phyloP scores from a whole-genome alignment of 495 filamentous ascomycete species.

The Hyaloscypha finlandica region DNA sequence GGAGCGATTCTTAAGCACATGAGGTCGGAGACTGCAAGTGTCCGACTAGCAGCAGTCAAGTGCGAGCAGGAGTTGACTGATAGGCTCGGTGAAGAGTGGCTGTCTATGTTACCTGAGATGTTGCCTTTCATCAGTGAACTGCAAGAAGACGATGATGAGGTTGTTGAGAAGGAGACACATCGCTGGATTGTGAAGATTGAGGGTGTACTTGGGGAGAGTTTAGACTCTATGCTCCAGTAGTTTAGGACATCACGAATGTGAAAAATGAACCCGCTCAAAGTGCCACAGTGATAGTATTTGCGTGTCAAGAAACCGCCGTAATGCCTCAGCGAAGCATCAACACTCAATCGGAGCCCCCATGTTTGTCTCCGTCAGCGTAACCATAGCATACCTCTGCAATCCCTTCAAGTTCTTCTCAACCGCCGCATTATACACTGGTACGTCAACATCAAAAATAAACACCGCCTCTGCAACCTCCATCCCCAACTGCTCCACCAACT shows the following conservation, averaged over 20 bases:
- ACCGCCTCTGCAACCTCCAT: constrained; percentile 21
- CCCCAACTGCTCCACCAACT: constrained; percentile 18
- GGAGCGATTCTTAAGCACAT: constrained; percentile 70
- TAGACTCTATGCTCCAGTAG: constrained; percentile 88
- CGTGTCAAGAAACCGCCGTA: too few relatives aligned
- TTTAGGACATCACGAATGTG: neutral
- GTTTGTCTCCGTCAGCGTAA: constrained; percentile 17
- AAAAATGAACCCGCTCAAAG: neutral
- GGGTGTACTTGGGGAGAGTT: constrained; percentile 77
- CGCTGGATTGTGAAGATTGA: constrained; percentile 89
- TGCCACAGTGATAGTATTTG: too few relatives aligned
- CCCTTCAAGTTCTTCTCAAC: constrained; percentile 14
- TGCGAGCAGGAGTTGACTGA: constrained; percentile 76
- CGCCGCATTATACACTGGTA: constrained; percentile 16
- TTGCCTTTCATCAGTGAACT: constrained; percentile 90
- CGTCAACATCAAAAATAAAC: constrained; percentile 27
- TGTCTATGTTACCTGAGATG: constrained; percentile 88
- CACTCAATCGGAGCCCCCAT: constrained; percentile 12
- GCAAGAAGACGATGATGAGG: constrained; percentile 94
- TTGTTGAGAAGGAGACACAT: constrained; percentile 82
- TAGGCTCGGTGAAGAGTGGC: constrained; percentile 87
- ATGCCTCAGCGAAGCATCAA: neutral
- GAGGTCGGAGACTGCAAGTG: constrained; percentile 63
- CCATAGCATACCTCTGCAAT: constrained; percentile 27
- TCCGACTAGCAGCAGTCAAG: constrained; percentile 76